phyloP scores from a whole-genome alignment of 2,329 filamentous ascomycete species.

The Ascomycota sp. region DNA sequence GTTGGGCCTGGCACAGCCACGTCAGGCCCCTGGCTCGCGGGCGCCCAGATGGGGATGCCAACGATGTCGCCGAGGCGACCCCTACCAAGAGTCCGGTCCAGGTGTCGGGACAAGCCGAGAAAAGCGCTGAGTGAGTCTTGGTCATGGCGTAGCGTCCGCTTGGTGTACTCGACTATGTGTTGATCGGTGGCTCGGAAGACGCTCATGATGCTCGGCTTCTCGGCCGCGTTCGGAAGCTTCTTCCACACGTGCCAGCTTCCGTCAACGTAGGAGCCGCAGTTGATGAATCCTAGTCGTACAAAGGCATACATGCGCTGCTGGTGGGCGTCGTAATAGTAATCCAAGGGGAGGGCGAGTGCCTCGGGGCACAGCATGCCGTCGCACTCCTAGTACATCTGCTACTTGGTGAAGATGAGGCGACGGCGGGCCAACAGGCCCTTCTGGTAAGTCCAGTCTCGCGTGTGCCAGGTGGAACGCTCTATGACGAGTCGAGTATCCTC shows the following conservation, averaged over 20 bases:
- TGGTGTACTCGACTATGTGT: constrained; percentile 13
- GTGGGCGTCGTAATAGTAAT: constrained; percentile 11
- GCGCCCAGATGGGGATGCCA: constrained; percentile 13
- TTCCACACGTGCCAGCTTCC: constrained; percentile 17
- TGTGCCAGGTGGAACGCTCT: constrained; percentile 13
- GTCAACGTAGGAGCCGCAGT: constrained; percentile 14
- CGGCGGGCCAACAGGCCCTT: constrained; percentile 16
- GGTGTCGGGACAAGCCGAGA: constrained; percentile 10
- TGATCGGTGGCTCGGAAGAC: constrained; percentile 15
- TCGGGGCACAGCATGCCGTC: constrained; percentile 17
- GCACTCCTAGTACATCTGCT: constrained; percentile 20
- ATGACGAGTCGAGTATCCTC: constrained; percentile 11
- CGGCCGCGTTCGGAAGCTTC: constrained; percentile 8
- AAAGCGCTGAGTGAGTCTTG: constrained; percentile 14
- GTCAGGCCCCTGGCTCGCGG: no score
- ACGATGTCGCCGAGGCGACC: constrained; percentile 11
- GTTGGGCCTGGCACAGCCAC: no score
- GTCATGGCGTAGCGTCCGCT: constrained; percentile 9
- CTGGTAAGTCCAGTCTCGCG: constrained; percentile 19
- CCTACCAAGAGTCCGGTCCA: constrained; percentile 11
- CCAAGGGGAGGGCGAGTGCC: constrained; percentile 11
- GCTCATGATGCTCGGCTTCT: constrained; percentile 13
- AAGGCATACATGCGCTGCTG: constrained; percentile 16
- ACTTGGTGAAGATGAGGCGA: constrained; percentile 17
- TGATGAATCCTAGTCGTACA: constrained; percentile 14